phyloP scores from a whole-genome alignment of 768 basidiomycete species.

The Serendipita sp. region DNA sequence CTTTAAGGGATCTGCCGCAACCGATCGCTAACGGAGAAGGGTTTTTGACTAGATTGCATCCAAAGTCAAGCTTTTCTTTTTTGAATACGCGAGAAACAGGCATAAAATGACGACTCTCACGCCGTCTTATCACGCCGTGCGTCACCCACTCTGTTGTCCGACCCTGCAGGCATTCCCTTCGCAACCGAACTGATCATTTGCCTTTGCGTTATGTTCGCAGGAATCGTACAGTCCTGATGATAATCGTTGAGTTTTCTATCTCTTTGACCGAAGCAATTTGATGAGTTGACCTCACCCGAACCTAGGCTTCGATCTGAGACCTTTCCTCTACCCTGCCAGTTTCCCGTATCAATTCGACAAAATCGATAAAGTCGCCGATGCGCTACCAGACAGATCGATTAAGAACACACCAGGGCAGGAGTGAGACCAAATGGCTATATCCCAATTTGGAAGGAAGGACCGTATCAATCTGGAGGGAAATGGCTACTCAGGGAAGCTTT shows the following conservation, averaged over 20 bases:
- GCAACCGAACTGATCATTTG: neutral
- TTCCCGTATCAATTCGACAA: slow-evolving; percentile 97
- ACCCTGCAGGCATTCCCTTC: neutral
- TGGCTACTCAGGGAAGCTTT: neutral
- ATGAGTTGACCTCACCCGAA: slow-evolving; percentile 10
- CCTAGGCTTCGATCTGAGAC: slow-evolving; percentile 83
- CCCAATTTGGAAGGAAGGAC: neutral
- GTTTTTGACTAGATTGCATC: slow-evolving; percentile 60
- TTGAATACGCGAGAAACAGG: slow-evolving; percentile 87
- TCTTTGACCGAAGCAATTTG: neutral
- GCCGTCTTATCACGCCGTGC: slow-evolving; percentile 82
- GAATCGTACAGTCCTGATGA: slow-evolving; percentile 96
- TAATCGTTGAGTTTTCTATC: slow-evolving; percentile 46
- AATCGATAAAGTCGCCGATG: slow-evolving; percentile 75
- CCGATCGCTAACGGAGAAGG: slow-evolving; percentile 5
- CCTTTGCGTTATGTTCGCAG: slow-evolving; percentile 35
- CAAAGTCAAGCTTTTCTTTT: slow-evolving; percentile 96
- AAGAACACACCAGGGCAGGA: slow-evolving; percentile 8
- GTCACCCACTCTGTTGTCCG: slow-evolving; percentile 19
- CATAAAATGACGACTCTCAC: slow-evolving; percentile 99
- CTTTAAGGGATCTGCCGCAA: neutral
- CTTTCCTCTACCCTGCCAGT: slow-evolving; percentile 87
- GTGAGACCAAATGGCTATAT: too few relatives aligned
- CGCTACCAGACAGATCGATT: slow-evolving; percentile 52
- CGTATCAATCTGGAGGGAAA: neutral